Conservation (phyloP, 208 protist genomes). For the Phytomonas sp. region DNA sequence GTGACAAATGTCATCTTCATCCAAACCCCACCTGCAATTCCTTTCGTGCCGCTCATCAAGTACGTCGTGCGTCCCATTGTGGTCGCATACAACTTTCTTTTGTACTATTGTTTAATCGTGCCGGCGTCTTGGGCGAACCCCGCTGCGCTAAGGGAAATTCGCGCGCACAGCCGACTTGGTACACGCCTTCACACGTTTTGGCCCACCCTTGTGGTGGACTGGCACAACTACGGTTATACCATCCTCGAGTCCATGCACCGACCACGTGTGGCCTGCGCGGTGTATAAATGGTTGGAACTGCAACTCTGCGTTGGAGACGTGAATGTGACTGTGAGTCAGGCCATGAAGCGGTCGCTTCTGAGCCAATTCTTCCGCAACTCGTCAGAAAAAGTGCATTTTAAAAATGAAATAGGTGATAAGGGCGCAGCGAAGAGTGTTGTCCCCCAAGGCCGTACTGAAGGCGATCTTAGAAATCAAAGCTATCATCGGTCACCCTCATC, state of each 20-base stretch:
- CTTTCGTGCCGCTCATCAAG: conserved; percentile 70
- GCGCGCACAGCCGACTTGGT: conserved; percentile 22
- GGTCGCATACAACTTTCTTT: conserved; percentile 41
- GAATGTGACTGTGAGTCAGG: conserved; percentile 78
- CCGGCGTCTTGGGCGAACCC: conserved; percentile 58
- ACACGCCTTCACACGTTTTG: conserved; percentile 20
- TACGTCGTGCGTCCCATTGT: conserved; percentile 50
- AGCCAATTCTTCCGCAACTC: neutral
- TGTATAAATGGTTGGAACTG: conserved; percentile 72
- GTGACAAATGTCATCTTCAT: conserved; percentile 60
- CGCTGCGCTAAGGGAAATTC: conserved; percentile 47
- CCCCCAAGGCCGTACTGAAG: neutral
- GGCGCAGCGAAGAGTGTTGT: neutral
- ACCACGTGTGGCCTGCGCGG: conserved; percentile 27
- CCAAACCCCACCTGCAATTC: conserved; percentile 79
- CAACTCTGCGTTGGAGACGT: conserved; percentile 45
- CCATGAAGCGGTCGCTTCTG: conserved; percentile 41
- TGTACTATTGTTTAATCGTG: conserved; percentile 70
- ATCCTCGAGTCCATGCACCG: conserved; percentile 57
- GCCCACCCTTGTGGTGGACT: conserved; percentile 79
- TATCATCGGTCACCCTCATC: neutral
- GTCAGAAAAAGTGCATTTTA: neutral
- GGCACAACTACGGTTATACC: conserved; percentile 90
- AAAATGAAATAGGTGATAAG: conserved; percentile 6
- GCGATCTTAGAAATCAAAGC: neutral